Conservation (phyloP, 306 rosid genomes). For the Hippophae rhamnoides region DNA sequence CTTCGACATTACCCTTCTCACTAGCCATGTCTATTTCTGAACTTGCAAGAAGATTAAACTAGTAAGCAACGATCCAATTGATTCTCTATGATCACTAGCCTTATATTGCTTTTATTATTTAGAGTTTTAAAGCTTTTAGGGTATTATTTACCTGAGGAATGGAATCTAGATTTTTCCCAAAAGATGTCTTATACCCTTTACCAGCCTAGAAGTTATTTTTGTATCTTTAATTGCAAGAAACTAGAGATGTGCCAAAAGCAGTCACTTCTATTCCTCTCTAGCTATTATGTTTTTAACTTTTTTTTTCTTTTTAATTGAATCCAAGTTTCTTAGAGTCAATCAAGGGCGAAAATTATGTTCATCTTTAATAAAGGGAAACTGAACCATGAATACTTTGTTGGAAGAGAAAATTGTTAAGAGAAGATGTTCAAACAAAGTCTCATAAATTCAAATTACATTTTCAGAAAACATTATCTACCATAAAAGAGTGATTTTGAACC, state of each 20-base stretch:
- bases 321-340: not conserved
- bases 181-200: slow-evolving; percentile 13
- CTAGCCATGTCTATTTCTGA: slow-evolving; percentile 22
- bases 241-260: slow-evolving; percentile 20
- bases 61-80: too few species aligned
- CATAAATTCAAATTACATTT: too few species aligned
- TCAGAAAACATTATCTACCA: too few species aligned
- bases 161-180: not conserved
- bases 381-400: too few species aligned
- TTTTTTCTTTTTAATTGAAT: too few species aligned
- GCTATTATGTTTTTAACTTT: too few species aligned
- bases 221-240: slow-evolving; percentile 33
- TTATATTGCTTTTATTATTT: slow-evolving; percentile 15
- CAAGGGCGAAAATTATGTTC: too few species aligned
- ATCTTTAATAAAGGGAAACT: too few species aligned
- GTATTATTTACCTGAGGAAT: not conserved
- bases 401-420: too few species aligned
- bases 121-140: not conserved
- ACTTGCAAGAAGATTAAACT: too few species aligned
- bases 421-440: too few species aligned
- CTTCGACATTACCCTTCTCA: slow-evolving; percentile 23
- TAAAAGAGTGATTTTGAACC: too few species aligned
- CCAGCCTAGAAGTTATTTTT: slow-evolving; percentile 6
- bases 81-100: not conserved
- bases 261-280: not conserved